Evolutionary conservation across 306 rosid genomes (phyloP).

Genomic region (Malus sieversii): DNA sequence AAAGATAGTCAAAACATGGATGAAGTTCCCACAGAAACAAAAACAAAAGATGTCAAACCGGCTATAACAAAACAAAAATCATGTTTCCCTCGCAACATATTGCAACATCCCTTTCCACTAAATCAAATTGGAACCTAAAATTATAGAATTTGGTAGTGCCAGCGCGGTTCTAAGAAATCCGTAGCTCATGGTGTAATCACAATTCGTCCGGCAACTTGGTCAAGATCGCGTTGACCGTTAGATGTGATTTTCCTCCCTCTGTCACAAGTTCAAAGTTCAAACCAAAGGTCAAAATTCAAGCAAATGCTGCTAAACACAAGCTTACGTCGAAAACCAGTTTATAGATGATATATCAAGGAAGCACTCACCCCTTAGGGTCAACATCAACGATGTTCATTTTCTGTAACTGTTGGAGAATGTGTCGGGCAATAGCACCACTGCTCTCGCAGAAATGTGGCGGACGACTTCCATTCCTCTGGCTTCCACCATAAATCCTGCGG

Average conservation of each 20-base stretch:
- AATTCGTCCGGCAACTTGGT: conserved; percentile 61
- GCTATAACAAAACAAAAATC: conserved; percentile 1
- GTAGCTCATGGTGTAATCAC: conserved; percentile 36
- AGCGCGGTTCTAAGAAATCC: neutral
- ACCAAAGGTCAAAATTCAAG: neutral
- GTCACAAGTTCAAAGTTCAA: neutral
- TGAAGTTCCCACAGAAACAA: neutral
- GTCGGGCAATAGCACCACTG: conserved; percentile 53
- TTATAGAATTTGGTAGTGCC: neutral
- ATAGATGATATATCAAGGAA: neutral
- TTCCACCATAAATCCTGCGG: conserved; percentile 49
- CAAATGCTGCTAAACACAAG: neutral
- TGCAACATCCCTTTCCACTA: conserved; percentile 8
- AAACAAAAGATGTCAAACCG: neutral
- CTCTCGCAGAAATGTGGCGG: conserved; percentile 56
- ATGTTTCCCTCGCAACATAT: neutral
- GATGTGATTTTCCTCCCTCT: conserved; percentile 58
- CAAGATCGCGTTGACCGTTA: conserved; percentile 47
- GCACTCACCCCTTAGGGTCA: conserved; percentile 43
- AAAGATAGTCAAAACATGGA: neutral
- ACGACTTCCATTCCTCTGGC: conserved; percentile 59
- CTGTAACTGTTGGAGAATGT: conserved; percentile 42
- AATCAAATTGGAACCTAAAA: conserved; percentile 6
- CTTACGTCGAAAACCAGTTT: neutral
- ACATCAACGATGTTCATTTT: conserved; percentile 28